These are phyloP conservation scores for Tylopilus plumbeoviolaceoides DNA, from an alignment of 768 basidiomycete species.

Conservation along the genomic window DNA sequence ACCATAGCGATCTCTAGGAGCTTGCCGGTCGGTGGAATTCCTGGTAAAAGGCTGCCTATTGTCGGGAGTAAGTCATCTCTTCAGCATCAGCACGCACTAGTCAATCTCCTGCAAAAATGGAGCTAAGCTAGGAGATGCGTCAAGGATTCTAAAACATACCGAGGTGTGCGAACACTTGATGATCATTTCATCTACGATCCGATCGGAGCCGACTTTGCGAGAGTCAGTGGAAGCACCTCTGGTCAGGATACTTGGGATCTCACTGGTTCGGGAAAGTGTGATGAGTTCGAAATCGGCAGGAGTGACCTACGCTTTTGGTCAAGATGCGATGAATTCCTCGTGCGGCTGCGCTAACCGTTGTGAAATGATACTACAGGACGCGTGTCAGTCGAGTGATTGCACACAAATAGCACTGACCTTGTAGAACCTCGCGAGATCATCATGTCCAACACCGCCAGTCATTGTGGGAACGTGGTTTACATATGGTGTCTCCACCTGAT, in stretches of 20 bases:
- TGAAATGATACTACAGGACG: slow-evolving; percentile 38
- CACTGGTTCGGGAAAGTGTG: slow-evolving; percentile 40
- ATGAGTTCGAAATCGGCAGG: slow-evolving; percentile 39
- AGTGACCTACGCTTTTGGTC: slow-evolving; percentile 29
- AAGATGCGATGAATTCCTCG: background rate
- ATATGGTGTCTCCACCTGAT: slow-evolving; percentile 26
- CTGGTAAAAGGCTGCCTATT: slow-evolving; percentile 26
- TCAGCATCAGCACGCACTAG: slow-evolving; percentile 26
- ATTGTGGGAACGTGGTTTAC: slow-evolving; percentile 40
- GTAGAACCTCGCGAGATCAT: slow-evolving; percentile 44
- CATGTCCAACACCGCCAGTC: slow-evolving; percentile 43
- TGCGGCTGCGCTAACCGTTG: slow-evolving; percentile 19
- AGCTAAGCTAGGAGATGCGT: background rate
- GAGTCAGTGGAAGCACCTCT: background rate
- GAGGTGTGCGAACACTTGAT: slow-evolving; percentile 40
- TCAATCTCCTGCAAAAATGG: slow-evolving; percentile 35
- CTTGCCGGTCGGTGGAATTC: slow-evolving; percentile 36
- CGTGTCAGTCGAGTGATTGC: background rate
- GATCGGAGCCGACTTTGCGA: slow-evolving; percentile 36
- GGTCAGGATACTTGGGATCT: slow-evolving; percentile 3
- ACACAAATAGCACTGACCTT: slow-evolving; percentile 26
- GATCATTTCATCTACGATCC: slow-evolving; percentile 43
- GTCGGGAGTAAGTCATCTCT: slow-evolving; percentile 4
- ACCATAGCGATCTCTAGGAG: slow-evolving; percentile 36
- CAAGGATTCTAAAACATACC: slow-evolving; percentile 14